These are phyloP conservation scores for Gossypium mustelinum DNA, from an alignment of 345 rosid species.

Conservation along the genomic window DNA sequence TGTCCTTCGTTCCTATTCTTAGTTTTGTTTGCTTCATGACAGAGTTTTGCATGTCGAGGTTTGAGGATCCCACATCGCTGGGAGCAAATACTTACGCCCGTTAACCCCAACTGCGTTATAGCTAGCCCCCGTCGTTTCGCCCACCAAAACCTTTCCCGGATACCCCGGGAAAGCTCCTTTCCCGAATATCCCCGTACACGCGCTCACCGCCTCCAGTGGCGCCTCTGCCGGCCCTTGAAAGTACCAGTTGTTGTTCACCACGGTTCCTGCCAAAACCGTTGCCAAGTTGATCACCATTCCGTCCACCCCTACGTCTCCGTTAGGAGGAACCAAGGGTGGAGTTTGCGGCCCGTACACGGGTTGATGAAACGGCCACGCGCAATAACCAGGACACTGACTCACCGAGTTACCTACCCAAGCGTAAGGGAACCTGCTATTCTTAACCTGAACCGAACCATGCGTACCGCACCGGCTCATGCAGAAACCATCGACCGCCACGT, in stretches of 20 bases:
- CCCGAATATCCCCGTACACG: slow-evolving; percentile 73
- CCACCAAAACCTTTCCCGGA: slow-evolving; percentile 54
- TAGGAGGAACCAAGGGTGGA: slow-evolving; percentile 65
- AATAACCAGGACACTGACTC: slow-evolving; percentile 70
- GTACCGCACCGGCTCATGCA: slow-evolving; percentile 75
- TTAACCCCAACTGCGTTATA: slow-evolving; percentile 53
- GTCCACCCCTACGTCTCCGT: slow-evolving; percentile 81
- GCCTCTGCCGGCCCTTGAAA: slow-evolving; percentile 64
- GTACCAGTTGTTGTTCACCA: slow-evolving; percentile 68
- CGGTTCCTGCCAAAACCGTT: slow-evolving; percentile 69
- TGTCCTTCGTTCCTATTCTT: background rate
- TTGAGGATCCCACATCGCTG: slow-evolving; percentile 93
- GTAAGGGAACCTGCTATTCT: slow-evolving; percentile 32
- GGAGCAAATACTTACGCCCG: slow-evolving; percentile 65
- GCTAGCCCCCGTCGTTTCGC: slow-evolving; percentile 59
- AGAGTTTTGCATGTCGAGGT: slow-evolving; percentile 60
- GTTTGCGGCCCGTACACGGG: slow-evolving; percentile 80
- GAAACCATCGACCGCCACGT: slow-evolving; percentile 66
- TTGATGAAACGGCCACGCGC: slow-evolving; percentile 91
- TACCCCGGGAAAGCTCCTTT: slow-evolving; percentile 77
- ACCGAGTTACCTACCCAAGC: slow-evolving; percentile 81
- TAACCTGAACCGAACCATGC: slow-evolving; percentile 38
- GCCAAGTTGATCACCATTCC: slow-evolving; percentile 85
- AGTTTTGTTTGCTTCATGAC: slow-evolving; percentile 19
- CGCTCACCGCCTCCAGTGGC: slow-evolving; percentile 75